These are phyloP conservation scores for Xylaria scruposa DNA, from an alignment of 495 filamentous ascomycete genomes.

Conservation along the genomic window DNA sequence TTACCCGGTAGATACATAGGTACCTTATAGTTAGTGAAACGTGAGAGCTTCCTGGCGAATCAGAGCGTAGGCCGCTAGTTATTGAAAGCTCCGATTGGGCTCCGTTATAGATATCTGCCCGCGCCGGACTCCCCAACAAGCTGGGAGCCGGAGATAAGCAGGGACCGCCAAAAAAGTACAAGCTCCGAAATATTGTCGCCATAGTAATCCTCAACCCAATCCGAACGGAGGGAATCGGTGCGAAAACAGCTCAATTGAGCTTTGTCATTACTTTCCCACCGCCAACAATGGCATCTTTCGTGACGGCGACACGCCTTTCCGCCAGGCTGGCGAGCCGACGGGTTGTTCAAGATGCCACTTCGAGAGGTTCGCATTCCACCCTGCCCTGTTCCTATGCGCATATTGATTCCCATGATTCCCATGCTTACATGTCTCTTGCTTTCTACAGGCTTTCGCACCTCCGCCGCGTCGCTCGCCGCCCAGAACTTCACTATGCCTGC, in stretches of 20 bases:
- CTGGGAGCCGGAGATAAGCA: constrained; percentile 11
- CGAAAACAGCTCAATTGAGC: constrained; percentile 46
- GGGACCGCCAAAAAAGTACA: constrained; percentile 31
- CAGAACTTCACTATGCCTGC: constrained; percentile 86
- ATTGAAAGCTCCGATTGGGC: constrained; percentile 28
- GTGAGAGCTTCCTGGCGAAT: neutral
- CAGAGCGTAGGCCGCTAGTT: too few species aligned
- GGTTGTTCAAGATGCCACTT: constrained; percentile 55
- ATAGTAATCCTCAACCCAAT: constrained; percentile 17
- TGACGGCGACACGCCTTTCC: constrained; percentile 58
- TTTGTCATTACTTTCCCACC: constrained; percentile 31
- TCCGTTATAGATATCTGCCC: constrained; percentile 24
- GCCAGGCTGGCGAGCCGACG: constrained; percentile 54
- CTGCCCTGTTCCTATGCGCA: neutral
- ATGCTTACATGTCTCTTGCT: constrained; percentile 7
- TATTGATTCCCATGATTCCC: neutral
- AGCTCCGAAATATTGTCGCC: constrained; percentile 32
- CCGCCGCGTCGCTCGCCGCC: constrained; percentile 64
- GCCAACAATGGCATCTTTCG: constrained; percentile 59
- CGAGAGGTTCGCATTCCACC: constrained; percentile 52
- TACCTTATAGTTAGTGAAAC: neutral
- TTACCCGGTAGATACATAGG: neutral
- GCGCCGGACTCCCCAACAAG: constrained; percentile 44
- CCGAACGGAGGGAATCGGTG: constrained; percentile 15
- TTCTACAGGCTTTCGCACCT: constrained; percentile 65